These are phyloP conservation scores for Hirschfeldia incana DNA, from an alignment of 345 rosid species.

Conservation along the genomic window DNA sequence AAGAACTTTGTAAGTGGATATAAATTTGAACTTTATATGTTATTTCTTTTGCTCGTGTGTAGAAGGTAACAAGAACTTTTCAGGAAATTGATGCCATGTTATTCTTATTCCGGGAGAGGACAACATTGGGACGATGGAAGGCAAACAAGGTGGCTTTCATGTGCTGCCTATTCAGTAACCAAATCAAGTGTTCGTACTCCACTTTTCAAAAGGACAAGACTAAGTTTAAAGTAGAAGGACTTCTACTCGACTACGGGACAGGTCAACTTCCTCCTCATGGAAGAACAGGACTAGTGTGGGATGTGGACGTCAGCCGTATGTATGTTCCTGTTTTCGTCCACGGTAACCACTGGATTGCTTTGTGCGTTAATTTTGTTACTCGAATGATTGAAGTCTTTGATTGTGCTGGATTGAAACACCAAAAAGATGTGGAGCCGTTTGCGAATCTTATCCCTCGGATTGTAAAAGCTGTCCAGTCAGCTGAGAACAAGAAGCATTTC, in stretches of 20 bases:
- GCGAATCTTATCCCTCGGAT: no score
- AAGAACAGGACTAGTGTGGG: background rate
- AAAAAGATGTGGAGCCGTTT: no score
- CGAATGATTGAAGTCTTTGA: no score
- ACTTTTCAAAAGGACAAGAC: background rate
- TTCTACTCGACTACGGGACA: background rate
- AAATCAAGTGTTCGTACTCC: background rate
- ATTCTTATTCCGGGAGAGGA: background rate
- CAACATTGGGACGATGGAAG: background rate
- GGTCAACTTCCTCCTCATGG: background rate
- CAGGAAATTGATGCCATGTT: background rate
- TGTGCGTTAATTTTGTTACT: no score
- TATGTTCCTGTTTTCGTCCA: background rate
- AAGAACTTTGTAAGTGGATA: background rate
- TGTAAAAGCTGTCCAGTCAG: no score
- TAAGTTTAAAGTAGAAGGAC: background rate
- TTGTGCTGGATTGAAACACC: no score
- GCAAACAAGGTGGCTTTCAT: background rate
- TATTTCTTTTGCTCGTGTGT: background rate
- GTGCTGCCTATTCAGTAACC: background rate
- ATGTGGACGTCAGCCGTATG: background rate
- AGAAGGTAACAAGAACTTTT: background rate
- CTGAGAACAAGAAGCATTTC: no score
- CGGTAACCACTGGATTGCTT: background rate
- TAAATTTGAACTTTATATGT: background rate